phyloP scores from a whole-genome alignment of 768 basidiomycete species.

The Amanita jacksonii region DNA sequence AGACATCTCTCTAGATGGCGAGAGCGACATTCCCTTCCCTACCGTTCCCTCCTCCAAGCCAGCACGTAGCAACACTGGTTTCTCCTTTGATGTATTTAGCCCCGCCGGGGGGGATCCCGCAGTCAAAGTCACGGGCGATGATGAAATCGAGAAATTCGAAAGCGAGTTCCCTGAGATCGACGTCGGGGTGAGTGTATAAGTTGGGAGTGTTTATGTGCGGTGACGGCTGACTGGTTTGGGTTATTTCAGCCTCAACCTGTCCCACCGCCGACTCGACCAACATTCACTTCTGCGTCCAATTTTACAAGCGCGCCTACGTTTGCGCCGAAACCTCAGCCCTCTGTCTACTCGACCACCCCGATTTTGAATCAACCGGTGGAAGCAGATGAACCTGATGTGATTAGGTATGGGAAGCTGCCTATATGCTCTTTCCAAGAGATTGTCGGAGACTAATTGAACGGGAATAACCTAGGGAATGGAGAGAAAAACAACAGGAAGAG shows the following conservation, averaged over 20 bases:
- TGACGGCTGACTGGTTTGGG: background rate
- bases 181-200: conserved; percentile 14
- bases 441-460: conserved; percentile 1
- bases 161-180: conserved; percentile 79
- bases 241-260: conserved; percentile 10
- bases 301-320: conserved; percentile 43
- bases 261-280: conserved; percentile 25
- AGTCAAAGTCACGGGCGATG: conserved; percentile 78
- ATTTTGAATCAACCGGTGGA: conserved; percentile 57
- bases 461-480: conserved; percentile 58
- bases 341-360: conserved; percentile 61
- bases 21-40: conserved; percentile 40
- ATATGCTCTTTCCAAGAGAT: background rate
- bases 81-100: conserved; percentile 63
- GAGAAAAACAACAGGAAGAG: conserved; percentile 75
- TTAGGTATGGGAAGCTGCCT: conserved; percentile 69
- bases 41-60: conserved; percentile 19
- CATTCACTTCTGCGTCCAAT: no score
- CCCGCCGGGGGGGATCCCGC: conserved; percentile 34
- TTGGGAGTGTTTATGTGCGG: background rate
- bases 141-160: conserved; percentile 81
- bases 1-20: conserved; percentile 70
- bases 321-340: conserved; percentile 70
- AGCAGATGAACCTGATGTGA: conserved; percentile 81
- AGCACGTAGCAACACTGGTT: conserved; percentile 30